phyloP scores from a whole-genome alignment of 768 basidiomycete genomes.

The Leccinellum rugosiceps region DNA sequence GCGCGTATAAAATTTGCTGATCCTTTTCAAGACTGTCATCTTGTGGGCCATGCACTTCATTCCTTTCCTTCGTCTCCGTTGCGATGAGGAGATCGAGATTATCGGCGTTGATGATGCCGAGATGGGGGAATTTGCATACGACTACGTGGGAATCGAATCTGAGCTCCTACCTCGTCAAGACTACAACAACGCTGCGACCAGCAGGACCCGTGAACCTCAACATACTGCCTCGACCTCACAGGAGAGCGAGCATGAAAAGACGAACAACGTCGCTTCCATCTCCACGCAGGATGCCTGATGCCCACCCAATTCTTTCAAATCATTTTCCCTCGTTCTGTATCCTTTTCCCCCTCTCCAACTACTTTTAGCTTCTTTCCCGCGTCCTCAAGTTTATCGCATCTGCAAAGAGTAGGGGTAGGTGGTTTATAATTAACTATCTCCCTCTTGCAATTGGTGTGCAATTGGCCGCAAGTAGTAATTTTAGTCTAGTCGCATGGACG shows the following conservation, averaged over 20 bases:
- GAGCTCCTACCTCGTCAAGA: constrained; percentile 38
- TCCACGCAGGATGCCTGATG: not conserved
- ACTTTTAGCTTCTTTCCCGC: not conserved
- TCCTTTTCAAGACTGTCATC: constrained; percentile 57
- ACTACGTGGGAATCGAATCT: constrained; percentile 75
- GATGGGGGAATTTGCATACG: constrained; percentile 88
- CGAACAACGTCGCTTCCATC: not conserved
- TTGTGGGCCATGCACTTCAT: constrained; percentile 87
- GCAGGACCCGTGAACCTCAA: constrained; percentile 35
- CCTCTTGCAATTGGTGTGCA: not conserved
- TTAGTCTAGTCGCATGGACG: not conserved
- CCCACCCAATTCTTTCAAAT: not conserved
- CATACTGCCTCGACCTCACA: constrained; percentile 27
- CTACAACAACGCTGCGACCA: constrained; percentile 25
- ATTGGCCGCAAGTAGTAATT: not conserved
- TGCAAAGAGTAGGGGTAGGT: not conserved
- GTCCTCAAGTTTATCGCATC: not conserved
- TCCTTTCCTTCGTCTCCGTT: constrained; percentile 74
- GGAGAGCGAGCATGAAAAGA: constrained; percentile 30
- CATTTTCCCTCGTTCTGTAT: not conserved
- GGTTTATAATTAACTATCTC: not conserved
- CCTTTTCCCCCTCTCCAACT: not conserved
- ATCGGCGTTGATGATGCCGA: constrained; percentile 88
- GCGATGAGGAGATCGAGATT: constrained; percentile 61
- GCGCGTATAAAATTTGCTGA: not conserved